phyloP scores from a whole-genome alignment of 768 basidiomycete species.

The Mrakia gelida region DNA sequence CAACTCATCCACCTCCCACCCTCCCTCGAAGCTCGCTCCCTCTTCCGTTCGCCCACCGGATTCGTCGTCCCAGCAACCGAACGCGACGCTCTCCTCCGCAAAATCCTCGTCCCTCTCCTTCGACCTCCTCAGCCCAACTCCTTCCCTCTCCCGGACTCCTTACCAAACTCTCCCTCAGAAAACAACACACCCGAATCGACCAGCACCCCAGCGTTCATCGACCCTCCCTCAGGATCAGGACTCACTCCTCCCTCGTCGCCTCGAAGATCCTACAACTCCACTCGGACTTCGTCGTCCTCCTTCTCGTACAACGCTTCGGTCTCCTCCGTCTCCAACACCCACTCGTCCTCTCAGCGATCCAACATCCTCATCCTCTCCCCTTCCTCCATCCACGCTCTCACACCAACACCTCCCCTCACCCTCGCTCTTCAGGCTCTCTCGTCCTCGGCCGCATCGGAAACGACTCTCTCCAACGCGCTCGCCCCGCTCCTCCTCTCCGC shows the following conservation, averaged over 20 bases:
- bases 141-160: neutral
- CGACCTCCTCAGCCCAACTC: neutral
- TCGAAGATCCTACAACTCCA: slow-evolving; percentile 35
- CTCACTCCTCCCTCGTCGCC: slow-evolving; percentile 43
- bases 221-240: slow-evolving; percentile 42
- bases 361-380: slow-evolving; percentile 38
- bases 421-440: slow-evolving; percentile 11
- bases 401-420: slow-evolving; percentile 18
- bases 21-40: slow-evolving; percentile 22
- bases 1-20: slow-evolving; percentile 20
- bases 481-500: slow-evolving; percentile 25
- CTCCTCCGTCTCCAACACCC: slow-evolving; percentile 36
- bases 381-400: slow-evolving; percentile 36
- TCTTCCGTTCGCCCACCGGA: slow-evolving; percentile 12
- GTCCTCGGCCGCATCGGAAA: neutral
- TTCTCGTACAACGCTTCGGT: neutral
- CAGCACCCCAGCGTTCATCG: slow-evolving; percentile 15
- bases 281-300: slow-evolving; percentile 35
- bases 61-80: slow-evolving; percentile 23
- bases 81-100: slow-evolving; percentile 26
- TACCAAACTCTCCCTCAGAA: neutral
- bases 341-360: slow-evolving; percentile 38
- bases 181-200: neutral
- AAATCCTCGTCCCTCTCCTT: slow-evolving; percentile 21
- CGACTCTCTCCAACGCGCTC: slow-evolving; percentile 20